Evolutionary conservation across 164 flowering plant genomes (phyloP).

Genomic region (Sextonia rubra): DNA sequence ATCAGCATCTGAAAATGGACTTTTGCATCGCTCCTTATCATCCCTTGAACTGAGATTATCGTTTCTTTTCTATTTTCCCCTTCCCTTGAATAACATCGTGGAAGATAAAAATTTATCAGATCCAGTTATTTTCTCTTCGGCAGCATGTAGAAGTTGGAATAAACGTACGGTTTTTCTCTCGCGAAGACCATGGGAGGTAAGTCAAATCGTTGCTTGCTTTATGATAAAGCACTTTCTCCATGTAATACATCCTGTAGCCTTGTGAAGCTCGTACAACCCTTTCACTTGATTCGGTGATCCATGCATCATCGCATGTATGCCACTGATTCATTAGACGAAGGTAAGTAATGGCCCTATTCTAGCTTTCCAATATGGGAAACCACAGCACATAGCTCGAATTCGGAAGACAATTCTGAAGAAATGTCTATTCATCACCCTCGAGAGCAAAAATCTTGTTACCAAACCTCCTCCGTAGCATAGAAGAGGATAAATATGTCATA

Average conservation of each 20-base stretch:
- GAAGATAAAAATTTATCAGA: neutral
- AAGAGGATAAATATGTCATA: conserved; percentile 59
- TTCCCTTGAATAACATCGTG: neutral
- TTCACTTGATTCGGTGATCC: conserved; percentile 63
- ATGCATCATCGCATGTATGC: conserved; percentile 77
- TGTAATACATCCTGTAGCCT: conserved; percentile 59
- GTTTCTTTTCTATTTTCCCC: neutral
- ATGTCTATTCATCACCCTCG: conserved; percentile 49
- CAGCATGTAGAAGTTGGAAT: no score
- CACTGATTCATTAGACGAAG: conserved; percentile 47
- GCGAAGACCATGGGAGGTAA: conserved; percentile 37
- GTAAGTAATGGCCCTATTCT: conserved; percentile 67
- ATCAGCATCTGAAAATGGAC: neutral
- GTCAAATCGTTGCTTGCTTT: conserved; percentile 44
- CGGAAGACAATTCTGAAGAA: conserved; percentile 31
- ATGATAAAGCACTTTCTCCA: conserved; percentile 37
- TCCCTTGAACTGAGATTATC: neutral
- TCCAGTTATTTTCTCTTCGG: conserved; percentile 15
- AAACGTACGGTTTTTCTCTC: conserved; percentile 16
- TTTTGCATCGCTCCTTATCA: neutral
- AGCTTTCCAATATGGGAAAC: conserved; percentile 61
- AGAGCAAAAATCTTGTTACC: conserved; percentile 57
- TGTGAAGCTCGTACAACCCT: conserved; percentile 50
- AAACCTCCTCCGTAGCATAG: conserved; percentile 50
- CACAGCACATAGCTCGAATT: conserved; percentile 60